These are phyloP conservation scores for Ambrosiella cleistominuta DNA, from an alignment of 2,329 filamentous ascomycete genomes.

Conservation along the genomic window DNA sequence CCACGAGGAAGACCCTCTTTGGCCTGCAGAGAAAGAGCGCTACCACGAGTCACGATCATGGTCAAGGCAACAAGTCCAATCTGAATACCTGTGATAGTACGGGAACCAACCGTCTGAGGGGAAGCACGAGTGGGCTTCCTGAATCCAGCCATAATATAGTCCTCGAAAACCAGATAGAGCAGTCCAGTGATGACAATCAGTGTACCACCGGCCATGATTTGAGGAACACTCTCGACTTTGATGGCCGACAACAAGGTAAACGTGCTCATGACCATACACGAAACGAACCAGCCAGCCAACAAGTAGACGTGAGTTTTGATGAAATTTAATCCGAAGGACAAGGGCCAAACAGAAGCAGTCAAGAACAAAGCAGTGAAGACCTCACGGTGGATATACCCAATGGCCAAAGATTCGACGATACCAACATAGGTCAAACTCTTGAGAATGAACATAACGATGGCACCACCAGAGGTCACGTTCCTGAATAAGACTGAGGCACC, in stretches of 20 bases:
- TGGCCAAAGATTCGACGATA: slow-evolving; percentile 67
- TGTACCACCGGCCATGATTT: slow-evolving; percentile 58
- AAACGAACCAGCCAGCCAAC: slow-evolving; percentile 52
- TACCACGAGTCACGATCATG: slow-evolving; percentile 74
- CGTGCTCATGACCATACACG: slow-evolving; percentile 67
- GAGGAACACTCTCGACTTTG: slow-evolving; percentile 58
- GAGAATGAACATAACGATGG: slow-evolving; percentile 40
- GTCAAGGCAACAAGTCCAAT: slow-evolving; percentile 64
- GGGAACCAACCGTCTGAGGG: slow-evolving; percentile 14
- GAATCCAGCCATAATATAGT: slow-evolving; percentile 34
- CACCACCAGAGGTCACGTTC: slow-evolving; percentile 43
- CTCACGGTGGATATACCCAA: slow-evolving; percentile 83
- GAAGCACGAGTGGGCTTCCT: slow-evolving; percentile 13
- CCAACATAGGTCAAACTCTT: slow-evolving; percentile 52
- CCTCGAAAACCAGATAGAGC: slow-evolving; percentile 65
- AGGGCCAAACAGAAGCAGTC: slow-evolving; percentile 61
- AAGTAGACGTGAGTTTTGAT: slow-evolving; percentile 47
- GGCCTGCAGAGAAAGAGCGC: slow-evolving; percentile 66
- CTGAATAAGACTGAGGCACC: slow-evolving; percentile 53
- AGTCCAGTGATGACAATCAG: slow-evolving; percentile 64
- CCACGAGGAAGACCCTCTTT: slow-evolving; percentile 71
- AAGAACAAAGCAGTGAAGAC: slow-evolving; percentile 70
- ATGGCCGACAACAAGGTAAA: slow-evolving; percentile 81
- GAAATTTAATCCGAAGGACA: slow-evolving; percentile 56
- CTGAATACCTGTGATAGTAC: slow-evolving; percentile 48